Evolutionary conservation across 2,329 filamentous ascomycete genomes (phyloP).

Genomic region (Ophiostoma sp.): DNA sequence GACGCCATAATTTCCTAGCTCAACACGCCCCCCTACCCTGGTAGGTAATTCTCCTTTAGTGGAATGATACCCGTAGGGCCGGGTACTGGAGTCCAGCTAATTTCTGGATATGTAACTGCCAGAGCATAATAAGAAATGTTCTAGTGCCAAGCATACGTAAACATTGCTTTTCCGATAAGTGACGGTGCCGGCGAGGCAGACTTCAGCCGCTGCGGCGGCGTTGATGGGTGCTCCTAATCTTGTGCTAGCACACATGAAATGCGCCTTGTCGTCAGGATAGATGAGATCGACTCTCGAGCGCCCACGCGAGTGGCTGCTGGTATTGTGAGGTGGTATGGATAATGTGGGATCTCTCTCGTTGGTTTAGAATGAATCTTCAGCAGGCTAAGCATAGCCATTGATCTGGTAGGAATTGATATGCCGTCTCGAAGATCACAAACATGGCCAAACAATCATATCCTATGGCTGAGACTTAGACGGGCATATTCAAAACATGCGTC

Average conservation of each 20-base stretch:
- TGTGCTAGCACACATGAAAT: background rate
- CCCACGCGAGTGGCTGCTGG: too few species aligned
- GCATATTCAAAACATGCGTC: too few species aligned
- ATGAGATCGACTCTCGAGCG: background rate
- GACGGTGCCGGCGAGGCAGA: constrained; percentile 10
- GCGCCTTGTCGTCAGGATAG: constrained; percentile 5
- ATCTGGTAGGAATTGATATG: too few species aligned
- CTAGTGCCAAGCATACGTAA: constrained; percentile 7
- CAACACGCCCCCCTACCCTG: background rate
- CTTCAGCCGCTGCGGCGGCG: background rate
- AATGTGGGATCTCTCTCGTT: too few species aligned
- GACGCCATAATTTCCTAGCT: background rate
- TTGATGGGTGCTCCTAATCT: background rate
- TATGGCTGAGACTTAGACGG: too few species aligned
- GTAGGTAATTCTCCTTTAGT: background rate
- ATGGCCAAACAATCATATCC: too few species aligned
- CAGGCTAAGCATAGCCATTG: too few species aligned
- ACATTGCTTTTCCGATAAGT: background rate
- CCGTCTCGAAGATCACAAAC: too few species aligned
- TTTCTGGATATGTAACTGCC: background rate
- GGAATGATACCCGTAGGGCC: constrained; percentile 9
- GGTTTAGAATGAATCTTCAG: too few species aligned
- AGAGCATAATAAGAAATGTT: background rate
- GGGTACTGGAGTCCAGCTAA: background rate
- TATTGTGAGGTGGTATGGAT: too few species aligned